phyloP scores from a whole-genome alignment of 2,329 filamentous ascomycete species.

The Aspergillus fumigatiaffinis region DNA sequence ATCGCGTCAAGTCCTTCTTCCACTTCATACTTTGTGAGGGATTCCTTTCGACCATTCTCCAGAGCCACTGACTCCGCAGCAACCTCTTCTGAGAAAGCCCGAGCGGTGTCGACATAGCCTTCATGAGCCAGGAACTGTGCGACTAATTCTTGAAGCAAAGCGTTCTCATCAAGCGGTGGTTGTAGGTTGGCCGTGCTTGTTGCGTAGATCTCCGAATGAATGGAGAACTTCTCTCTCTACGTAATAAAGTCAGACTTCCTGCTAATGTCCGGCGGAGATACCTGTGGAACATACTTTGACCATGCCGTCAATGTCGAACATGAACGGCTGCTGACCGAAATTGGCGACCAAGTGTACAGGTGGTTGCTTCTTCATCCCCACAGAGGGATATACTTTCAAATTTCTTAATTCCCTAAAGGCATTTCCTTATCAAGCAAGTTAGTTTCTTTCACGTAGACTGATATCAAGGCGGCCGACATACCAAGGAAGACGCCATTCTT shows the following conservation, averaged over 20 bases:
- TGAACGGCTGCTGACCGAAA: slow-evolving; percentile 69
- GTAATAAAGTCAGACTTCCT: slow-evolving; percentile 8
- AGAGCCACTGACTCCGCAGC: slow-evolving; percentile 68
- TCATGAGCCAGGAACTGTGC: slow-evolving; percentile 91
- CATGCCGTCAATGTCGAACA: slow-evolving; percentile 86
- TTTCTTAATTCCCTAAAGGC: slow-evolving; percentile 45
- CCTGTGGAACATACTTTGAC: slow-evolving; percentile 59
- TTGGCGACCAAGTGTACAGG: slow-evolving; percentile 58
- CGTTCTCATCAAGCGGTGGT: slow-evolving; percentile 65
- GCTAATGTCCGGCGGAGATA: neutral
- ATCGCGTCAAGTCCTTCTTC: slow-evolving; percentile 82
- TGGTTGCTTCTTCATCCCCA: slow-evolving; percentile 62
- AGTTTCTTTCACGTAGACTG: neutral
- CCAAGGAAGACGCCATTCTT: slow-evolving; percentile 59
- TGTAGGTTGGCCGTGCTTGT: slow-evolving; percentile 58
- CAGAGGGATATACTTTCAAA: slow-evolving; percentile 49
- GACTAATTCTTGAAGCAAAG: slow-evolving; percentile 76
- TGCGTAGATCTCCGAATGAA: slow-evolving; percentile 59
- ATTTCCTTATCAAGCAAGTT: slow-evolving; percentile 48
- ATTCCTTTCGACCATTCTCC: slow-evolving; percentile 50
- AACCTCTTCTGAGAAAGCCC: slow-evolving; percentile 81
- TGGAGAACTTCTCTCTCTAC: slow-evolving; percentile 58
- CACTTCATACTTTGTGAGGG: slow-evolving; percentile 60
- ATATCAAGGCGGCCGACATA: slow-evolving; percentile 26
- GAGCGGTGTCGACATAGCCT: slow-evolving; percentile 89